Evolutionary conservation across 805 yeast species (phyloP), one percentile per base, ranked within the genome.

Genomic region (Saturnispora sekii): DNA sequence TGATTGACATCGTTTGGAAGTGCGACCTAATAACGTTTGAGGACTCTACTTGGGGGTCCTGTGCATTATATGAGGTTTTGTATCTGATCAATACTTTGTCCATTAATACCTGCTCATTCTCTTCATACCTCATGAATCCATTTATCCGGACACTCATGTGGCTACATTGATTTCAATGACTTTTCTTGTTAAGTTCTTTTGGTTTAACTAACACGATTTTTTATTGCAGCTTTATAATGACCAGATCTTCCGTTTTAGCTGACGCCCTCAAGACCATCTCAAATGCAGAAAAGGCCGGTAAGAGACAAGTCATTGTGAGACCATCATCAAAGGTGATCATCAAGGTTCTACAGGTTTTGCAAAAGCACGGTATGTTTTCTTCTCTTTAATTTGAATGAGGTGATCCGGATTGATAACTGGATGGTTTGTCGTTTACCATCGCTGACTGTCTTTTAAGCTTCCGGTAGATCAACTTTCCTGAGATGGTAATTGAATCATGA

Each of bases 241-340:
- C 96, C 72, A 89, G 97, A 79, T 79, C 96, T 60, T 89, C 97
- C 64, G 97, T 85, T 73, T 84, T 89, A 72, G 96, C 96, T 69
- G 97, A 89, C 77, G 97, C 97, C 69, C 83, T 89, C 65, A 89
- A 89, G 76, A 82, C 96, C 65, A 89, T 89, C 75, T 87, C 88
- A 93, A 89, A 89, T 74, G 97, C 97, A 75, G 96, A 89, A 77
- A 89, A 88, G 77, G 82, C 96, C 74, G 97, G 97, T 74, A 89
- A 89, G 81, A 85, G 97, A 77, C 97, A 89, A 78, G 97, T 89
- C 65, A 74, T 89, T 70, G 84, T 89, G 76, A 85, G 96, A 81
- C 97, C 97, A 59, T 87, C 97, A 45, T 89, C 96, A 68, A 89
- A 89, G 84, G 97, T 89, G 64, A 88, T 89, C 77, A 80, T 89